These are phyloP conservation scores for Schizosaccharomyces lindneri DNA, from an alignment of 805 yeast species.

Conservation along the genomic window DNA sequence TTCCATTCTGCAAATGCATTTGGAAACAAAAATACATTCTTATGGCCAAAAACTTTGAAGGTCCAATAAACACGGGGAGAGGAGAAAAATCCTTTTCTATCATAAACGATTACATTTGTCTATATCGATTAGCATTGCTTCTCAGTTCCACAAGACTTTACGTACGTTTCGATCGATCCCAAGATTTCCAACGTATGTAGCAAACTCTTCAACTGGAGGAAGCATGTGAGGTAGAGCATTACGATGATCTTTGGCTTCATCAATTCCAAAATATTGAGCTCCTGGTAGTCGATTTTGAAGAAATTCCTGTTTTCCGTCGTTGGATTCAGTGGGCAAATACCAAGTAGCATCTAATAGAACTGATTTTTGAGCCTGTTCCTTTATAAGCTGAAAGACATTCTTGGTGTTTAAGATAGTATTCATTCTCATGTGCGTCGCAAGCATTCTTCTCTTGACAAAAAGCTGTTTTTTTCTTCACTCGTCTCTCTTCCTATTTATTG, in stretches of 20 bases:
- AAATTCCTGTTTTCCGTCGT: conserved; percentile 35
- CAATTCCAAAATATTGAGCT: conserved; percentile 59
- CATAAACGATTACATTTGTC: conserved; percentile 53
- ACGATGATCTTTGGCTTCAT: conserved; percentile 30
- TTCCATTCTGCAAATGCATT: neutral
- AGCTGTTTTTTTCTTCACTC: neutral
- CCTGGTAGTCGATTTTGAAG: conserved; percentile 32
- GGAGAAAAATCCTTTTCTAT: conserved; percentile 60
- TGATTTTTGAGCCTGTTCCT: neutral
- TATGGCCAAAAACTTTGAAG: conserved; percentile 28
- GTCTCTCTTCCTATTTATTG: too few relatives aligned
- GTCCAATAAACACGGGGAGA: conserved; percentile 89
- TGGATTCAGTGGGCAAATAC: conserved; percentile 61
- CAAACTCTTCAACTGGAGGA: conserved; percentile 36
- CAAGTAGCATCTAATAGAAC: conserved; percentile 72
- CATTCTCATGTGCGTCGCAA: neutral
- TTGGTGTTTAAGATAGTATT: neutral
- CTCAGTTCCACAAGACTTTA: neutral
- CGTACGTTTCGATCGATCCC: conserved; percentile 22
- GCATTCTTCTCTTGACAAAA: neutral
- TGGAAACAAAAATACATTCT: neutral
- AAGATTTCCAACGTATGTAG: conserved; percentile 21
- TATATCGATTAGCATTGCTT: neutral
- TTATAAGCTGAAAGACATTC: neutral
- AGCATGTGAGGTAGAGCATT: conserved; percentile 79